These are phyloP conservation scores for Talaromyces sp. DNA, from an alignment of 2,329 filamentous ascomycete genomes.

Conservation along the genomic window DNA sequence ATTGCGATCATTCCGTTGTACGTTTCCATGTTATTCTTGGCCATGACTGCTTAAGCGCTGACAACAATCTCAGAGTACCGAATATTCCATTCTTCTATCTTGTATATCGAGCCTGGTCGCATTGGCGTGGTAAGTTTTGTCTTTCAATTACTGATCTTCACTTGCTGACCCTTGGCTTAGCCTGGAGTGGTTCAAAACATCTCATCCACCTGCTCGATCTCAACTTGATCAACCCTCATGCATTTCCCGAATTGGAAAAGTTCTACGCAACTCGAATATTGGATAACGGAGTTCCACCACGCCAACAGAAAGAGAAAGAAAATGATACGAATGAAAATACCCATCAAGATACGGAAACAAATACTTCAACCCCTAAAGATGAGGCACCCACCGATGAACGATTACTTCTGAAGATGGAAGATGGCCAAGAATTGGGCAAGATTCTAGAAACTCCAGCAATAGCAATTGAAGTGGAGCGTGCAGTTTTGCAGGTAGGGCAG, in stretches of 20 bases:
- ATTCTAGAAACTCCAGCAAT: constrained; percentile 64
- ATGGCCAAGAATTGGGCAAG: constrained; percentile 56
- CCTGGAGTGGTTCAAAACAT: constrained; percentile 76
- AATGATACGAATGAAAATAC: not conserved
- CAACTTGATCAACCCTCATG: constrained; percentile 60
- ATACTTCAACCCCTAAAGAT: not conserved
- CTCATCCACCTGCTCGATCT: constrained; percentile 74
- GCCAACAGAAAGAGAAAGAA: not conserved
- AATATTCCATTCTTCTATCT: constrained; percentile 98
- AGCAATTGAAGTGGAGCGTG: constrained; percentile 66
- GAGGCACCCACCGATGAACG: constrained; percentile 41
- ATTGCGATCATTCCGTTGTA: constrained; percentile 82
- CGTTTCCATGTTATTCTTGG: constrained; percentile 12
- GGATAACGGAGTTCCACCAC: not conserved
- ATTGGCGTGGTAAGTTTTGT: constrained; percentile 62
- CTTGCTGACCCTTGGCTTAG: constrained; percentile 36
- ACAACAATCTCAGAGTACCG: constrained; percentile 56
- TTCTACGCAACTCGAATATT: constrained; percentile 57
- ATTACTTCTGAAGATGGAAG: constrained; percentile 41
- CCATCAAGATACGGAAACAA: not conserved
- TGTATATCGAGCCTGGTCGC: constrained; percentile 80
- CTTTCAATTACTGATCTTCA: not conserved
- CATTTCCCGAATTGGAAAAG: constrained; percentile 65
- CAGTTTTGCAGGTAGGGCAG: constrained; percentile 64
- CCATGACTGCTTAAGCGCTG: not conserved